A percentile compares a stretch with the other conserved stretches of the same genome.
Conservation (phyloP, 805 yeast species). For the Zygoascus flipseniorum region DNA sequence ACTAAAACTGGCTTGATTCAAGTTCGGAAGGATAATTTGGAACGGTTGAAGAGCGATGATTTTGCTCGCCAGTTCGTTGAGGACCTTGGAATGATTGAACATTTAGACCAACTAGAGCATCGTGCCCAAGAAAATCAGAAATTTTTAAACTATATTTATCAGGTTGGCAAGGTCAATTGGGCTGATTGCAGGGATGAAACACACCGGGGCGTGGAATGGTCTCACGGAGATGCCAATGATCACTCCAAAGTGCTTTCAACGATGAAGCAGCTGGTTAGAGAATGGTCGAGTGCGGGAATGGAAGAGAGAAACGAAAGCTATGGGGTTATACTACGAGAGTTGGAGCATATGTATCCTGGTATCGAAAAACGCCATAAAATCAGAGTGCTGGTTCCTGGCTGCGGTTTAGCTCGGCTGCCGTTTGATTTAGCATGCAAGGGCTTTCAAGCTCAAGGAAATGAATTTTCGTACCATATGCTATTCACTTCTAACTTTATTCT, state of each 20-base stretch:
- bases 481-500: constrained; percentile 36
- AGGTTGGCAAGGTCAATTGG: not conserved
- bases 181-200: not conserved
- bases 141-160: constrained; percentile 15
- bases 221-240: not conserved
- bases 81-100: not conserved
- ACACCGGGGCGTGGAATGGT: constrained; percentile 3
- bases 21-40: constrained; percentile 9
- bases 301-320: constrained; percentile 50
- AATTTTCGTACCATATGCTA: constrained; percentile 73
- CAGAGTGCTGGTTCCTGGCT: constrained; percentile 69
- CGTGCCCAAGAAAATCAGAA: constrained; percentile 15
- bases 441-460: constrained; percentile 62
- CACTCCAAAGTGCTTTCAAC: constrained; percentile 42
- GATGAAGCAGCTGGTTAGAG: constrained; percentile 63
- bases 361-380: constrained; percentile 17
- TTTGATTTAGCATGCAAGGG: constrained; percentile 46
- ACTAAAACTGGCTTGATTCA: constrained; percentile 7
- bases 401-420: constrained; percentile 80
- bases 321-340: constrained; percentile 40
- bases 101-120: constrained; percentile 10
- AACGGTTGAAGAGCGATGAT: constrained; percentile 4
- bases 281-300: constrained; percentile 57
- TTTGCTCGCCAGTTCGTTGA: not conserved
- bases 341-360: constrained; percentile 29